Evolutionary conservation across 2,329 filamentous ascomycete species (phyloP).

Genomic region (Diaporthe aspalathi): DNA sequence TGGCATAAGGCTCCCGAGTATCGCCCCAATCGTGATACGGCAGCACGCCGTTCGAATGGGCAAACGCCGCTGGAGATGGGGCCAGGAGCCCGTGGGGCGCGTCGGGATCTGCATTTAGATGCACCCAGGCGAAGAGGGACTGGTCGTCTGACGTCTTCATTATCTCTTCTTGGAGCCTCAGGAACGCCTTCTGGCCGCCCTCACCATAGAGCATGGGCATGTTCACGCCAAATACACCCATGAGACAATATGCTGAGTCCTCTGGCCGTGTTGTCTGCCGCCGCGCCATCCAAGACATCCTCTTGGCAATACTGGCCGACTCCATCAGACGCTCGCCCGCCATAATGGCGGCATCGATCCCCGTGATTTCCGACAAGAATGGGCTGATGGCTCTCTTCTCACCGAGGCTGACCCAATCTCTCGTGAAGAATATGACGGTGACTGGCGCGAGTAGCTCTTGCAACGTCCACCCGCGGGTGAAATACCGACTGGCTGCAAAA

Average conservation of each 20-base stretch:
- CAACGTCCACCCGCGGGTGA: conserved; percentile 36
- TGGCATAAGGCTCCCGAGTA: conserved; percentile 43
- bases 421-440: conserved; percentile 40
- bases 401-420: conserved; percentile 36
- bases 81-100: conserved; percentile 44
- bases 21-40: conserved; percentile 49
- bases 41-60: conserved; percentile 49
- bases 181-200: conserved; percentile 12
- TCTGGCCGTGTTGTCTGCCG: conserved; percentile 23
- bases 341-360: conserved; percentile 22
- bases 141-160: conserved; percentile 28
- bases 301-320: conserved; percentile 1
- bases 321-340: conserved; percentile 36
- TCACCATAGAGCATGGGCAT: conserved; percentile 25
- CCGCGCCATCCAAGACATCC: conserved; percentile 17
- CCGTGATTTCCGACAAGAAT: conserved; percentile 12
- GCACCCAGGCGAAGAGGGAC: conserved; percentile 28
- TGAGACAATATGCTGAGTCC: conserved; percentile 19
- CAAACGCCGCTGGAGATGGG: conserved; percentile 62
- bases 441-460: conserved; percentile 40
- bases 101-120: conserved; percentile 44
- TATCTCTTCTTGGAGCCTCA: conserved; percentile 28
- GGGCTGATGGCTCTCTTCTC: conserved; percentile 21
- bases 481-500: conserved; percentile 21
- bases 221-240: conserved; percentile 5